Evolutionary conservation across 805 yeast genomes (phyloP), one percentile per base, ranked within the genome.

Genomic region (Ogataea paraovalis): DNA sequence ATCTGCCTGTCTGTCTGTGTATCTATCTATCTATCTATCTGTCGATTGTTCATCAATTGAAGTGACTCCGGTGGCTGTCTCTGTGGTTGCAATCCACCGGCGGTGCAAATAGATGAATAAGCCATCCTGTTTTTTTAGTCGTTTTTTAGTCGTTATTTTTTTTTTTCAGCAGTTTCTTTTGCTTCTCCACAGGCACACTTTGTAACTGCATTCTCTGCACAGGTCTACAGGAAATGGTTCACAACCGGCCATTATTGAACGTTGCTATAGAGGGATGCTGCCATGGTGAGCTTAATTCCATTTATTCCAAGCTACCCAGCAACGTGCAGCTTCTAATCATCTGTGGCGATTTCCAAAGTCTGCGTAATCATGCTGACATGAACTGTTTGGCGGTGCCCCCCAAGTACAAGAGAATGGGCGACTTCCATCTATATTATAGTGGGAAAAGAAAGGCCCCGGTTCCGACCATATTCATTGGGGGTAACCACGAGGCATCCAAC

Each of bases 341-440:
- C 2, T 82, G 96, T 54, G 99, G 99, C 0, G 99, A 94, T 64
- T 87, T 94, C 62, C 96, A 94, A 67, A 85, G 96, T 1, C 59
- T 88, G 3, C 66, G 98, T 45, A 75, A 77, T 52, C 55, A 58
- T 19, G 65, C 73, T 2, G 99, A 94, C 62, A 69, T 89, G 41
- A 58, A 74, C 27, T 80, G 87, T 40, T 75, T 91, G 56, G 77
- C 87, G 23, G 88, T 89, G 9, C 99, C 99, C 0, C 67, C 69
- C 0, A 92, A 92, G 63, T 94, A 86, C 65, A 74, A 77, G 40
- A 64, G 64, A 38, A 59, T 89, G 56, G 96, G 97, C 2, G 96
- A 92, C 57, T 94, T 92, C 64, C 80, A 77, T 39, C 68, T 76
- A 21, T 92, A 90, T 62, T 87, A 87, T 58, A 61, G 60, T 1